Evolutionary conservation across 169 alveolate genomes (phyloP).

Genomic region (Plasmodium berghei): DNA sequence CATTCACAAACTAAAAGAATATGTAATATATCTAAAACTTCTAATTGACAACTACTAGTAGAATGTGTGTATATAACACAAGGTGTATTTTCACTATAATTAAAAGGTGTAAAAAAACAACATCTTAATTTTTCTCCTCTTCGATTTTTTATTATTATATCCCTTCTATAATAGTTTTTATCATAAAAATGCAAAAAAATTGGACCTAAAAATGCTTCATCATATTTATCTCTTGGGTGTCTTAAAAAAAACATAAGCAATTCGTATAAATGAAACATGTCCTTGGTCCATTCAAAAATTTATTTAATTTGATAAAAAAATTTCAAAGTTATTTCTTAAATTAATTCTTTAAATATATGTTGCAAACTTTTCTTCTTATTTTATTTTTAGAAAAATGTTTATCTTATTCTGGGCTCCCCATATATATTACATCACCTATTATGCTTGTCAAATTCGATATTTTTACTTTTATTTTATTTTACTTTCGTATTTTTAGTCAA

Average conservation of each 20-base stretch:
- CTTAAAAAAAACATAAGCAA: constrained; percentile 72
- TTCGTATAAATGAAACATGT: constrained; percentile 74
- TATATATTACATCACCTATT: no score
- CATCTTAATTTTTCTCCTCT: constrained; percentile 74
- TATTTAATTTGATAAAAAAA: not conserved
- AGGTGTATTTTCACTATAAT: constrained; percentile 71
- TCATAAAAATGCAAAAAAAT: constrained; percentile 61
- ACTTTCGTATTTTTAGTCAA: no score
- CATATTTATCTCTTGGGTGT: constrained; percentile 70
- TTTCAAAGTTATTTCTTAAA: not conserved
- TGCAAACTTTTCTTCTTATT: no score
- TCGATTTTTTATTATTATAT: constrained; percentile 52
- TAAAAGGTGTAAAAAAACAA: constrained; percentile 59
- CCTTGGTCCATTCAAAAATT: not conserved
- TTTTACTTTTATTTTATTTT: no score
- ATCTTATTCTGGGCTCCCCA: no score
- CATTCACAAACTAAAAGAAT: constrained; percentile 58
- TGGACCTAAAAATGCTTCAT: constrained; percentile 73
- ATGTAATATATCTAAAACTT: constrained; percentile 56
- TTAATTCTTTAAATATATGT: not conserved
- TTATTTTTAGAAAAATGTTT: no score
- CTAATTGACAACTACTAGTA: constrained; percentile 64
- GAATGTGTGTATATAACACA: constrained; percentile 76
- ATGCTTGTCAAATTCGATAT: no score
- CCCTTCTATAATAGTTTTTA: constrained; percentile 68